Base-by-base conservation (phyloP, 352 stramenopile genomes). In the Aphanomyces invadans region DNA sequence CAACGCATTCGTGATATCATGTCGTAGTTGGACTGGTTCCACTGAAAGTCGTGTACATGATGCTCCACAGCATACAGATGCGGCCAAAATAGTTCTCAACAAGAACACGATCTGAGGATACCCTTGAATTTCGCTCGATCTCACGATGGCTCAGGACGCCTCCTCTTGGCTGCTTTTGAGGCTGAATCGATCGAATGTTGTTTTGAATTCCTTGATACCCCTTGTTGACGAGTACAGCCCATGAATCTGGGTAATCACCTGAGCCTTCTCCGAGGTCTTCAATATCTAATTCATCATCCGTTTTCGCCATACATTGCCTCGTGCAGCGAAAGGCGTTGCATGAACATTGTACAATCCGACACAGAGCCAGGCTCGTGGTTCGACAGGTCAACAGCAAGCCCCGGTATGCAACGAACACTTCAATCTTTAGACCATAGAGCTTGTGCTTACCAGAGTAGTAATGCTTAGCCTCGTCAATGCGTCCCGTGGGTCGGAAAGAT, bases 331-430 rank as follows among this genome's bases (percentile, higher is more conserved):
- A 48, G 17, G 17, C 39, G 17, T n/a, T 15, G 17, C 39, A 48
- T 48, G 48, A 55, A 55, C 17, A 25, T 55, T 1, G 48, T 55
- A 55, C 17, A 15, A 55, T 55, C 48, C 19, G 48, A 55, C 48
- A 28, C 48, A 1, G 48, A 55, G 39, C 21, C 48, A 15, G 48
- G 48, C 19, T 25, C 15, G 25, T 55, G 48, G 12, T 17, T 21
- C 0, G 15, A 26, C 15, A 55, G 19, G 25, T 55, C 48, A 17
- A 55, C 48, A 21, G 17, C 19, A 17, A 0, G 21, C 17, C 2
- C 48, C 1, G 15, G 15, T 15, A 17, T 1, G 48, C 15, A 0
- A 55, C 48, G 1, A 21, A 55, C 19, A 11, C 48, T 55, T 25
- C 48, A 25, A 55, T n/a, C n/a, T n/a, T n/a, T n/a, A n/a, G n/a